Percentiles rank a stretch among this genome's conserved stretches.
Conservation (phyloP, 306 rosid species). For the Acmispon strigosus region DNA sequence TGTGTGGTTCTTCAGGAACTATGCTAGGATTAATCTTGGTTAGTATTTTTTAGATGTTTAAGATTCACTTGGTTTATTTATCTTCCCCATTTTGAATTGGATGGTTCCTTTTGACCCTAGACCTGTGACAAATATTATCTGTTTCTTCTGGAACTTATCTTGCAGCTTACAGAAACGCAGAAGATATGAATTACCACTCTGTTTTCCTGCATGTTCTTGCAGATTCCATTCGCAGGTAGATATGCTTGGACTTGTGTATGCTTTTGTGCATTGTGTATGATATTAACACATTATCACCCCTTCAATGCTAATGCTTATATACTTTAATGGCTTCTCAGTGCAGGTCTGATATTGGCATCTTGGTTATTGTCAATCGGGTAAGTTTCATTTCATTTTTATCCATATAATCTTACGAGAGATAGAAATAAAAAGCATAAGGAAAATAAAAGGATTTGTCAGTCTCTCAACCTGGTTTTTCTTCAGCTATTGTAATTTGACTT, state of each 20-base stretch:
- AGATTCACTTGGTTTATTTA: constrained; percentile 7
- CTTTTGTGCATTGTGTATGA: constrained; percentile 2
- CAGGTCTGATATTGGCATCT: constrained; percentile 94
- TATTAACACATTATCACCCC: background rate
- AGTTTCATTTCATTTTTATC: constrained; percentile 13
- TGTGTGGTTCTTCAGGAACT: constrained; percentile 98
- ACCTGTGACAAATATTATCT: background rate
- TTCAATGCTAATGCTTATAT: constrained; percentile 16
- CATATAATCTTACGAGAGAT: background rate
- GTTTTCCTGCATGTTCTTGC: constrained; percentile 90
- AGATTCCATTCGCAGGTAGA: constrained; percentile 97
- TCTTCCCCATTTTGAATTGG: background rate
- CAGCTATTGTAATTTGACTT: background rate
- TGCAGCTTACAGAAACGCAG: constrained; percentile 93
- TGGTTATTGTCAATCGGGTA: constrained; percentile 96
- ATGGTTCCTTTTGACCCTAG: constrained; percentile 12
- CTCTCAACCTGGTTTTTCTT: constrained; percentile 14
- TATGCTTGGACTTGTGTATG: background rate
- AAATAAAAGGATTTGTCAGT: background rate
- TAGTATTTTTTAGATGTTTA: constrained; percentile 25
- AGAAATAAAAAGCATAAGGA: background rate
- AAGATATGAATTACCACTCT: constrained; percentile 95
- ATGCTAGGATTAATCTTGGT: constrained; percentile 93
- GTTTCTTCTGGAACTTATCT: constrained; percentile 20
- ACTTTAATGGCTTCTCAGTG: constrained; percentile 67